Evolutionary conservation across 2,329 filamentous ascomycete genomes (phyloP), one percentile per base, ranked within the genome.

Genomic region (Microdochium trichocladiopsis): DNA sequence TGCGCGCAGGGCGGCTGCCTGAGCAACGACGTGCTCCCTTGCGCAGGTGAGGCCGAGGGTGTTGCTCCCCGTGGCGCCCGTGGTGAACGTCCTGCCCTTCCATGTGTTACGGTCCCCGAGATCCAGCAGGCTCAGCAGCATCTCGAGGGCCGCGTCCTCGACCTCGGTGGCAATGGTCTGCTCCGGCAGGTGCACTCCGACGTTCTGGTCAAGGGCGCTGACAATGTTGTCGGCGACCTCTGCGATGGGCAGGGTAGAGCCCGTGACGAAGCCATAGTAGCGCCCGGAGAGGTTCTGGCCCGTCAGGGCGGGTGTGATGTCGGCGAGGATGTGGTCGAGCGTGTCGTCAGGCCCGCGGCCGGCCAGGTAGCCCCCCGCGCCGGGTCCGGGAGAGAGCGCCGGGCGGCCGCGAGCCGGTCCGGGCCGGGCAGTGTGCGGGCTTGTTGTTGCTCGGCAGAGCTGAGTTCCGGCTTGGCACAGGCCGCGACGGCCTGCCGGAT

Each of bases 191-290:
- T 96, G 91, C 1, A 95, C 88, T 53, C 86, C 80, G 4, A 91
- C 84, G 66, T 92, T 96, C 65, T 95, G 90, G 65, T 96, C 92
- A 55, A 86, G 80, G 9, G 82, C 79, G 4, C 85, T 85, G 55
- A 93, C 90, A n/a, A 96, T 70, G 57, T 90, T 87, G 66, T 96
- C 93, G 1, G 90, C 92, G 51, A 89, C 80, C 59, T 87, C 79
- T 28, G 91, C 91, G 23, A 90, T 83, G 5, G 90, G 89, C 0
- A 92, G 88, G 8, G 79, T 76, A 14, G 90, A 88, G 47, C 93
- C 93, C 0, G 86, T 95, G 5, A 96, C 87, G 66, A 96, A 96
- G 54, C 90, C 92, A 66, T 90, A 95, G 74, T 95, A 95, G 51
- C 83, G 82, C 11, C 82, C 69, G 45, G 79, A 83, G 43, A 79